Evolutionary conservation across 1,284 basidiomycete genomes (phyloP).

Genomic region (Boletus subluridellus): DNA sequence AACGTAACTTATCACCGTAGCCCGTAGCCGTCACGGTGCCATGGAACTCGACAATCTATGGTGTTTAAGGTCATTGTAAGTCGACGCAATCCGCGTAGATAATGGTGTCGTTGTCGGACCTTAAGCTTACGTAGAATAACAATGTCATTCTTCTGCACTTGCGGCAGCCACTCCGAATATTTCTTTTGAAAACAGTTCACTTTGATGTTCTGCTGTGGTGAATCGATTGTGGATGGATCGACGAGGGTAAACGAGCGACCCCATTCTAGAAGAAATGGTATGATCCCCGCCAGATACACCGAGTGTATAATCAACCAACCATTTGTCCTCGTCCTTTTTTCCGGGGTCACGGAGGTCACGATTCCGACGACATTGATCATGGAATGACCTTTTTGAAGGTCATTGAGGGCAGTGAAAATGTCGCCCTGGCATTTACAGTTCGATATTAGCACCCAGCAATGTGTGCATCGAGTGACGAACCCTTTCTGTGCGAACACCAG

Average conservation of each 20-base stretch:
- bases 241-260: slow-evolving; percentile 23
- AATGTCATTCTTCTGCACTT: slow-evolving; percentile 37
- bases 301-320: slow-evolving; percentile 22
- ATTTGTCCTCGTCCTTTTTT: slow-evolving; percentile 22
- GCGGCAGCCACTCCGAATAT: slow-evolving; percentile 48
- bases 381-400: slow-evolving; percentile 16
- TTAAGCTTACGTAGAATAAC: slow-evolving; percentile 33
- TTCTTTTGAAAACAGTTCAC: slow-evolving; percentile 53
- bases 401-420: slow-evolving; percentile 23
- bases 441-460: background rate
- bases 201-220: slow-evolving; percentile 14
- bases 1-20: slow-evolving; percentile 38
- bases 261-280: slow-evolving; percentile 27
- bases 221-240: slow-evolving; percentile 40
- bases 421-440: slow-evolving; percentile 28
- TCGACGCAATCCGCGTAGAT: background rate
- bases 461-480: slow-evolving; percentile 14
- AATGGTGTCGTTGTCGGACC: slow-evolving; percentile 14
- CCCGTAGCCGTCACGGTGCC: slow-evolving; percentile 39
- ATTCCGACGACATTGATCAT: slow-evolving; percentile 34
- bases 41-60: slow-evolving; percentile 34
- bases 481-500: slow-evolving; percentile 29
- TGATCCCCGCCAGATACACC: background rate
- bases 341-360: slow-evolving; percentile 17
- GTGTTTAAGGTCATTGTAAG: background rate